Percentiles rank a stretch among this genome's conserved stretches.
Conservation (phyloP, 73 alveolate species). For the Tetrahymena thermophila region DNA sequence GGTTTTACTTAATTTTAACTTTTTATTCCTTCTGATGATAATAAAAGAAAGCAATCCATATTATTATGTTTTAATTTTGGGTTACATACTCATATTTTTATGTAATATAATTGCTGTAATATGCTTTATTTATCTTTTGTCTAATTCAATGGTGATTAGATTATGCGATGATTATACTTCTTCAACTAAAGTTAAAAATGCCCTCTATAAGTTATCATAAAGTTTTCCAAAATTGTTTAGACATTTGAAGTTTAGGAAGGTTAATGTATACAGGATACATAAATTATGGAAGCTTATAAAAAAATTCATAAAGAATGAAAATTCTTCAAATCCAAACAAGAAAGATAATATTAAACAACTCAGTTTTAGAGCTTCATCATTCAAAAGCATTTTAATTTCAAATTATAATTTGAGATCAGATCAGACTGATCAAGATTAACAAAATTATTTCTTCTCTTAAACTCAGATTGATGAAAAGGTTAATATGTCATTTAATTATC, state of each 20-base stretch:
- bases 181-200: background rate
- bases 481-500: background rate
- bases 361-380: background rate
- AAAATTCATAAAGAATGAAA: too few relatives aligned
- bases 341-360: background rate
- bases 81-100: background rate
- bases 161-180: background rate
- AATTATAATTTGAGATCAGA: too few relatives aligned
- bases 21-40: background rate
- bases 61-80: background rate
- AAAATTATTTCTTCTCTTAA: background rate
- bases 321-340: too few relatives aligned
- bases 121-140: background rate
- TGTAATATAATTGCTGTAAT: background rate
- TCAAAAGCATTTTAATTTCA: too few relatives aligned
- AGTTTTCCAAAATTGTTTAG: background rate
- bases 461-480: background rate
- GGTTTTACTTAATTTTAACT: background rate
- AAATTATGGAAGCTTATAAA: background rate
- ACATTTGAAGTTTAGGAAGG: background rate
- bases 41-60: background rate
- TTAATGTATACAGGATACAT: background rate
- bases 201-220: background rate
- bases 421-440: too few relatives aligned
- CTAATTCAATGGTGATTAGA: background rate